These are phyloP conservation scores for Porphyra umbilicalis DNA, from an alignment of 31 red algal genomes.

Conservation along the genomic window DNA sequence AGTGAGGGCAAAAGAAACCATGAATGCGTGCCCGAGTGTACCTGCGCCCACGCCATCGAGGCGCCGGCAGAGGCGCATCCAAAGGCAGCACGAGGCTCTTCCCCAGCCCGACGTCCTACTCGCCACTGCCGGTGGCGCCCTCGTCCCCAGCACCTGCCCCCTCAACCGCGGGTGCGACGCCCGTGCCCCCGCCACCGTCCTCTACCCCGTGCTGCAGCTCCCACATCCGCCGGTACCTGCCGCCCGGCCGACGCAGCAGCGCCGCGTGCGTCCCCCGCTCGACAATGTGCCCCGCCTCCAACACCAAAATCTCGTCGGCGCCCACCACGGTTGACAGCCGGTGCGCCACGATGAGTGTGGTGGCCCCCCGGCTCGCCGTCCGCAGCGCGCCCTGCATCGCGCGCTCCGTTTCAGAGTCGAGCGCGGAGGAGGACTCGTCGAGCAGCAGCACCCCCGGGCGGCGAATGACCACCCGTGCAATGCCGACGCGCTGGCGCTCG, in stretches of 20 bases:
- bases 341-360: conserved; percentile 75
- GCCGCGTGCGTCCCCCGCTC: conserved; percentile 64
- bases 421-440: conserved; percentile 85
- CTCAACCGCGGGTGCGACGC: too few species aligned
- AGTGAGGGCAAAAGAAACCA: too few species aligned
- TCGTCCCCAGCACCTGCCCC: too few species aligned
- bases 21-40: too few species aligned
- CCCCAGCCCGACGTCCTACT: too few species aligned
- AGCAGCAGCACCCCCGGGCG: conserved; percentile 58
- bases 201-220: neutral
- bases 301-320: conserved; percentile 80
- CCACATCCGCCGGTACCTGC: conserved; percentile 49
- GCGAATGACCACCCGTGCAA: conserved; percentile 79
- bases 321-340: conserved; percentile 75
- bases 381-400: conserved; percentile 67
- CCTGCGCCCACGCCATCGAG: too few species aligned
- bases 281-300: conserved; percentile 56
- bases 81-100: too few species aligned
- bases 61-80: too few species aligned
- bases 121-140: too few species aligned
- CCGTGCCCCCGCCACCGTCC: neutral
- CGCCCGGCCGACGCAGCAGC: conserved; percentile 17
- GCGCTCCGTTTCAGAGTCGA: conserved; percentile 79
- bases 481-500: conserved; percentile 75
- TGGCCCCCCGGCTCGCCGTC: conserved; percentile 32